phyloP scores from a whole-genome alignment of 225 moss, liverwort and hornwort genomes.

The Bryoerythrophyllum caledonicum region DNA sequence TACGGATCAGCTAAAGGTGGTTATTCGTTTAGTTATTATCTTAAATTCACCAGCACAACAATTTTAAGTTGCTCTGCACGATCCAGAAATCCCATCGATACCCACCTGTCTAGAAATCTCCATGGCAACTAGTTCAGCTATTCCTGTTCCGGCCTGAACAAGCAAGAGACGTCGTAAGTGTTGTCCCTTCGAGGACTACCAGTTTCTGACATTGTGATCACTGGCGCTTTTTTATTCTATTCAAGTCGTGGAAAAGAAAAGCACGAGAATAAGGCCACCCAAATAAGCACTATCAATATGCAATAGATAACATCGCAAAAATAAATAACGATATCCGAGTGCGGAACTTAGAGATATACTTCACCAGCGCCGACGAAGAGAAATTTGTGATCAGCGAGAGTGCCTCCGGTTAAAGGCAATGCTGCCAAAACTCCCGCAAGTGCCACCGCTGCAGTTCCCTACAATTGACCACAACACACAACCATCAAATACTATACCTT shows the following conservation, averaged over 20 bases:
- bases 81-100: background rate
- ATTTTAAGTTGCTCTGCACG: background rate
- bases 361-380: conserved; percentile 78
- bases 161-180: conserved; percentile 8
- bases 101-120: conserved; percentile 59
- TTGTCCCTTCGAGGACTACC: background rate
- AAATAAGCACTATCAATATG: background rate
- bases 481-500: background rate
- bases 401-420: conserved; percentile 66
- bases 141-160: conserved; percentile 74
- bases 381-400: conserved; percentile 67
- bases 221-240: background rate
- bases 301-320: background rate
- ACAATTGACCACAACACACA: background rate
- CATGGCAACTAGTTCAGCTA: conserved; percentile 69
- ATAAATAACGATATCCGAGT: background rate
- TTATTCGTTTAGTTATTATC: background rate
- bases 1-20: background rate
- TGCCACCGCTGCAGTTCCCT: conserved; percentile 83
- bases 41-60: background rate
- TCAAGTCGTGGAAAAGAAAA: background rate
- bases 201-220: background rate
- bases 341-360: conserved; percentile 24
- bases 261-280: background rate
- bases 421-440: conserved; percentile 76